phyloP scores from a whole-genome alignment of 345 rosid genomes.

The Passiflora organensis region DNA sequence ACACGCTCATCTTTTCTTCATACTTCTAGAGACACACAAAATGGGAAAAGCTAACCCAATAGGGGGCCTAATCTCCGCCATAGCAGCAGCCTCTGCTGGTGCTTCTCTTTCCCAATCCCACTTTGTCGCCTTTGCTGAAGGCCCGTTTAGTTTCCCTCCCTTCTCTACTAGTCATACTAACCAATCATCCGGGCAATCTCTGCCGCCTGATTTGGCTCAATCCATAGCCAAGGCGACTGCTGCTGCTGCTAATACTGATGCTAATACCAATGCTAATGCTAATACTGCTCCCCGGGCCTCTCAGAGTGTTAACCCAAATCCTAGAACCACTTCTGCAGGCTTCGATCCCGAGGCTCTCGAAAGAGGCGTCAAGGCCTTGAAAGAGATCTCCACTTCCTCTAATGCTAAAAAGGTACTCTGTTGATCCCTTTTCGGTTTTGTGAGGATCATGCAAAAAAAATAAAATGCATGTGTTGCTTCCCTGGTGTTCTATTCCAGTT shows the following conservation, averaged over 20 bases:
- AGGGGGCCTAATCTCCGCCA: conserved; percentile 52
- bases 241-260: too few relatives aligned
- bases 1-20: background rate
- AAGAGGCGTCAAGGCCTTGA: conserved; percentile 72
- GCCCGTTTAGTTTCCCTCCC: conserved; percentile 48
- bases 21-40: background rate
- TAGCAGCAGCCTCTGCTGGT: conserved; percentile 43
- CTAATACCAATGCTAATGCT: conserved; percentile 20
- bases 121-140: conserved; percentile 43
- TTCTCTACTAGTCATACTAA: conserved; percentile 26
- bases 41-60: conserved; percentile 61
- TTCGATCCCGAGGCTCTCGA: conserved; percentile 92
- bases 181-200: conserved; percentile 23
- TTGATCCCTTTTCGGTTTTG: too few relatives aligned
- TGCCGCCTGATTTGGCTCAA: conserved; percentile 30
- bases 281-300: conserved; percentile 38
- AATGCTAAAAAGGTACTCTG: conserved; percentile 68
- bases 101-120: conserved; percentile 36
- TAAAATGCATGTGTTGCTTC: background rate
- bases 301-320: conserved; percentile 56
- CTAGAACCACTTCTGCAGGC: conserved; percentile 71
- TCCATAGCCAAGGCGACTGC: conserved; percentile 4
- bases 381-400: conserved; percentile 55
- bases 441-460: background rate
- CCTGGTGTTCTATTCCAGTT: background rate